These are phyloP conservation scores for Aspergillus unguis DNA, from an alignment of 2,329 filamentous ascomycete genomes.

Conservation along the genomic window DNA sequence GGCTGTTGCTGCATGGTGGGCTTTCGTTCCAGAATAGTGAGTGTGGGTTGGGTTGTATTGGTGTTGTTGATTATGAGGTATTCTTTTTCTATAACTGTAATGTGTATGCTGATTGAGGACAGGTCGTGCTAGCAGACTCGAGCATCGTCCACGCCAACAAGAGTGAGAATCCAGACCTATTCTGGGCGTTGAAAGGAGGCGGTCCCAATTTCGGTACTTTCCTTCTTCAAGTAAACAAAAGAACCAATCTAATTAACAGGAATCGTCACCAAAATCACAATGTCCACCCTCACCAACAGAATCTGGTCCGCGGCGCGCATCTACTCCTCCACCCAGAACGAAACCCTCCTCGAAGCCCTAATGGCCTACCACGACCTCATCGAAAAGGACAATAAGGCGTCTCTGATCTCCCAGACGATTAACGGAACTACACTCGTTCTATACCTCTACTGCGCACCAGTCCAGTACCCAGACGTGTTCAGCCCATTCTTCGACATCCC, in stretches of 20 bases:
- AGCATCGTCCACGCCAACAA: conserved; percentile 15
- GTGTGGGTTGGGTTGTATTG: conserved; percentile 14
- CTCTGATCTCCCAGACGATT: conserved; percentile 11
- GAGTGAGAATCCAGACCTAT: conserved; percentile 24
- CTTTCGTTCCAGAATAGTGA: conserved; percentile 18
- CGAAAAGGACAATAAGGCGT: conserved; percentile 12
- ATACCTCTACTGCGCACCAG: conserved; percentile 9
- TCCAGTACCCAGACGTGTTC: conserved; percentile 6
- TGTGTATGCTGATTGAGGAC: background rate
- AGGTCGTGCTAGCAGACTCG: conserved; percentile 20
- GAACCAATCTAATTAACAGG: background rate
- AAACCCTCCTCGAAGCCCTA: conserved; percentile 9
- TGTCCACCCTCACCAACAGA: conserved; percentile 16
- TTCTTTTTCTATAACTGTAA: background rate
- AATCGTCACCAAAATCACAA: conserved; percentile 17
- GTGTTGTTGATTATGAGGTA: conserved; percentile 19
- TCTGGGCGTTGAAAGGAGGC: conserved; percentile 32
- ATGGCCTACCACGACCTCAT: conserved; percentile 14
- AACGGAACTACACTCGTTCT: conserved; percentile 9
- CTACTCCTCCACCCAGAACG: conserved; percentile 6
- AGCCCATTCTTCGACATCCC: conserved; percentile 11
- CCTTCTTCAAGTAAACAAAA: background rate
- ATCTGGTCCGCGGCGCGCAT: conserved; percentile 15
- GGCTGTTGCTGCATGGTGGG: conserved; percentile 43
- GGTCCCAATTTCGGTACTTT: conserved; percentile 20